Base-by-base conservation (phyloP, 1,139 yeast species). In the Lodderomyces beijingensis region DNA sequence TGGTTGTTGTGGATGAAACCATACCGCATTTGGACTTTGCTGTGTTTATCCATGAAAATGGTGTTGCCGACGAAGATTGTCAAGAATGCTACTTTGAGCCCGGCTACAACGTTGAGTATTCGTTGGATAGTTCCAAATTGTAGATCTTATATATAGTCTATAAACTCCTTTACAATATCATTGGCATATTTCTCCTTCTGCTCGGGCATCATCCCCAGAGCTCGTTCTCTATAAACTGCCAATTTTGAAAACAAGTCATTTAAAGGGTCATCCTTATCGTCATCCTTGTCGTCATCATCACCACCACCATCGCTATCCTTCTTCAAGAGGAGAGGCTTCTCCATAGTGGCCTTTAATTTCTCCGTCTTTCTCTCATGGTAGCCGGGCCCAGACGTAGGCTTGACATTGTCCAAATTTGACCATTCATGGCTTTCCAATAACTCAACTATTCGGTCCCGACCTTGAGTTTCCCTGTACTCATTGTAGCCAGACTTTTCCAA, bases 21-120 rank as follows among this genome's bases (percentile, higher is more conserved):
- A 67, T 70, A 8, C 62, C 74, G 1, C 54, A 65, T 37, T 56
- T 85, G 17, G 95, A 88, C 49, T 89, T 88, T 62, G 89, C 87
- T 3, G 96, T 89, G 11, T 64, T 87, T 35, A 81, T 86, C 31
- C 84, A 83, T 49, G 96, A 88, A 48, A 83, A 83, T 45, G 91
- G 87, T 1, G 78, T 81, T 0, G 70, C 80, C 0, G 78, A 77
- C 8, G 93, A 85, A 46, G 95, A 88, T 50, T 81, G 91, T 49
- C 82, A 85, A 51, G 96, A 89, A 50, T 77, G 82, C 35, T 73
- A 76, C 46, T 75, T 80, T 42, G 72, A 74, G 17, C 88, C 88
- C 0, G 82, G 84, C 0, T 65, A 65, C 46, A 40, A 50, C 5
- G 49, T 77, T n/a, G 49, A 52, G 35, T 70, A 65, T 35, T 10